Base-by-base conservation (phyloP, 1,139 yeast genomes). In the Diutina catenulata region DNA sequence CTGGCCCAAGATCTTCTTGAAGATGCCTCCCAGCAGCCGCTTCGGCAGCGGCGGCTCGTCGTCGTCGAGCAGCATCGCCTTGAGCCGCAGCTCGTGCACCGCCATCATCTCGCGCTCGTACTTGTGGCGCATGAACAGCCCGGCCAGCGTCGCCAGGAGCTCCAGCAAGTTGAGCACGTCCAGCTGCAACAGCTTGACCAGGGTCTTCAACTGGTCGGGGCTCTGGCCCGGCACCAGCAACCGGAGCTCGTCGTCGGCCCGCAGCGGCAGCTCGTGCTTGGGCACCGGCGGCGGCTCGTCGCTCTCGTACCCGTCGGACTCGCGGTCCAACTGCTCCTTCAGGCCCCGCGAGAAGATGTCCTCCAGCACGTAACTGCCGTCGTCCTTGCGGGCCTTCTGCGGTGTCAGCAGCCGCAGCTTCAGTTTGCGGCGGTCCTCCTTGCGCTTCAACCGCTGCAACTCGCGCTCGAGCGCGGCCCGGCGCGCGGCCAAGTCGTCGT, bases 101-200 rank as follows among this genome's bases (percentile, higher is more conserved):
- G 35, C 22, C 4, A n/a, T 13, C 26, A 31, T 14, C 18, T 31
- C 64, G 46, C 63, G 64, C 43, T 76, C 76, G 52, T 61, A 64
- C 49, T 74, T 77, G 51, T 84, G 91, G 49, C 94, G 70, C 39
- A 77, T 74, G 44, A 77, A 76, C 10, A 94, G 82, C 0, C 94
- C 94, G 2, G 95, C 95, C 48, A 93, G 80, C 0, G 94, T 83
- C 4, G 94, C 94, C 60, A 93, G 80, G 42, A 82, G 71, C 51
- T 82, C 91, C 33, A 76, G 70, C 42, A 67, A 52, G 43, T 67
- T 68, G 45, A 68, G 59, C 6, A 68, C 73, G 45, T 67, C 73
- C 49, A 70, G 64, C 46, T 66, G 72, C 35, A 67, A 52, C 6
- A 69, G 63, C 42, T 65, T 61, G 42, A 64, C 55, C 22, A 16